Base-by-base conservation (phyloP, 2,329 filamentous ascomycete genomes). In the Claviceps maximensis region DNA sequence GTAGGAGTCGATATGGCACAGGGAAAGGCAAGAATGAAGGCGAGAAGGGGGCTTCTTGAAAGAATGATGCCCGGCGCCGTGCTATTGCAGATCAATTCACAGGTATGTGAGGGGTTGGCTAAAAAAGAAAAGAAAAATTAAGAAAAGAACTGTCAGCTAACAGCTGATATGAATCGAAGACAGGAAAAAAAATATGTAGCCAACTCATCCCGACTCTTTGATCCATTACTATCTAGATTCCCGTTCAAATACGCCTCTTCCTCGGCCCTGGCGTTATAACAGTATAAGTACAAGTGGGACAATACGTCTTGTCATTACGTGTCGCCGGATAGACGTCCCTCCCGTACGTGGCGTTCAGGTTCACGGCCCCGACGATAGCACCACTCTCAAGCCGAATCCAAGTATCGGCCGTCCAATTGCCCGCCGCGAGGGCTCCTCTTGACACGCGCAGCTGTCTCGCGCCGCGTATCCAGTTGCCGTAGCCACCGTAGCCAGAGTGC, bases 401-500 rank as follows among this genome's bases (percentile, higher is more conserved):
- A 0, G 79, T 83, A 36, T 81, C 72, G 0, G 79, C 65, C 40
- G 72, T 71, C 21, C 67, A 58, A 4, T 36, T 9, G 1, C 44
- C 66, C 57, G 6, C 60, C 59, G 1, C 33, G 41, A 79, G 60
- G 23, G 64, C 64, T 1, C 67, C 61, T 42, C 76, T 68, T 2
- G 71, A 66, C 1, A 84, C 58, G 2, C 71, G 58, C 13, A 85
- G 66, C 58, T 83, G 77, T 1, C 81, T 70, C 4, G 74, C 73
- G 1, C 83, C 84, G 0, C 83, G 75, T 10, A 76, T 74, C 78
- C 78, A 85, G 47, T 72, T 71, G 0, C 82, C 80, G 58, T 87
- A 87, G 0, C 84, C 84, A 0, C 83, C 84, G 53, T 87, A 87
- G 0, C 84, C 84, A 0, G 80, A 76, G 58, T 84, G 83, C 57